These are phyloP conservation scores for Trypanosoma theileri DNA, from an alignment of 208 protist genomes.

Conservation along the genomic window DNA sequence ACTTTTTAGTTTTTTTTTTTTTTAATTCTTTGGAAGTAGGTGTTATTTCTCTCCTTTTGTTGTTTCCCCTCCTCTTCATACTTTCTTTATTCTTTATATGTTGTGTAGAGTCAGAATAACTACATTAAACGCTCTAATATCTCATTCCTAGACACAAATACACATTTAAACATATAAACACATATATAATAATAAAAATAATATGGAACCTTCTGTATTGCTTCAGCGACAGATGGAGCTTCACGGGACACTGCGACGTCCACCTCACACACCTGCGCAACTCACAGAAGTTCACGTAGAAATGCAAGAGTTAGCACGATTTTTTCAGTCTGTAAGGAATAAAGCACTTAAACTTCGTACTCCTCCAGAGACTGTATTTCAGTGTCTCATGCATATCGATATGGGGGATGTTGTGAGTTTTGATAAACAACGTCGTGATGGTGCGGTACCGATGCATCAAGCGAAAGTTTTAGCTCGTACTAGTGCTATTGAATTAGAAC, in stretches of 20 bases:
- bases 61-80: background rate
- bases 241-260: constrained; percentile 73
- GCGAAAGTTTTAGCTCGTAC: constrained; percentile 82
- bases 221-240: constrained; percentile 90
- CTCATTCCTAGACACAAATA: no score
- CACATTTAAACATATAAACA: no score
- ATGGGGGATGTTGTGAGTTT: constrained; percentile 73
- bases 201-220: constrained; percentile 67
- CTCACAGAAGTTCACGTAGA: constrained; percentile 59
- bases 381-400: constrained; percentile 87
- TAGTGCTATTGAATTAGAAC: constrained; percentile 69
- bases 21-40: background rate
- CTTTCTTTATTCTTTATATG: background rate
- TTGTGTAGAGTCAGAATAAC: no score
- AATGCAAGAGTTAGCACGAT: constrained; percentile 62
- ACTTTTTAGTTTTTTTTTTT: constrained; percentile 21
- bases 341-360: constrained; percentile 40
- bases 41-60: background rate
- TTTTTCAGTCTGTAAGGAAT: constrained; percentile 53
- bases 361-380: constrained; percentile 73
- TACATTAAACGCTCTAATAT: no score
- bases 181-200: constrained; percentile 1
- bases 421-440: constrained; percentile 75
- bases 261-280: constrained; percentile 58
- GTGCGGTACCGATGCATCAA: constrained; percentile 88